Percentiles rank a stretch among this genome's conserved stretches.
These are phyloP conservation scores for Trichocladium uniseriatum DNA, from an alignment of 495 filamentous ascomycete genomes.

Conservation along the genomic window DNA sequence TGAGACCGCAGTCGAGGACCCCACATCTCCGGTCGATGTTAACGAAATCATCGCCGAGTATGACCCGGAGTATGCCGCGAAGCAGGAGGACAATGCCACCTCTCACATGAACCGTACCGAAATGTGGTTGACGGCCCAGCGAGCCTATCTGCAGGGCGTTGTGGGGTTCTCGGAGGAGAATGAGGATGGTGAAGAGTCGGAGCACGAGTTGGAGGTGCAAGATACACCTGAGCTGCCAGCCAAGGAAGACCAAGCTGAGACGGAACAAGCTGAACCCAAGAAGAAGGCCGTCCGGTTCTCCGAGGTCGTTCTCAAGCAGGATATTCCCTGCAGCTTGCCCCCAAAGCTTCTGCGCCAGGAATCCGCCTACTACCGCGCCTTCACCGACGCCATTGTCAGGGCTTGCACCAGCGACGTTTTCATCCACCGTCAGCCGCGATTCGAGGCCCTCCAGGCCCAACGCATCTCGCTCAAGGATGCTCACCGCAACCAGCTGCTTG, in stretches of 20 bases:
- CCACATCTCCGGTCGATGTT: constrained; percentile 31
- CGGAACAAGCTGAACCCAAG: constrained; percentile 26
- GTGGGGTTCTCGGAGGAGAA: constrained; percentile 40
- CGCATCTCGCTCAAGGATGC: constrained; percentile 55
- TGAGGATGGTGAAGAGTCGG: constrained; percentile 22
- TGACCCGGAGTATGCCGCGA: constrained; percentile 57
- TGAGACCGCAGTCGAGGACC: constrained; percentile 25
- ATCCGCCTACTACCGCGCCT: constrained; percentile 86
- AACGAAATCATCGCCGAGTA: constrained; percentile 54
- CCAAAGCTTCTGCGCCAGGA: constrained; percentile 50
- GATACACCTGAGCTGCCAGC: constrained; percentile 19
- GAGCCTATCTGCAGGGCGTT: constrained; percentile 65
- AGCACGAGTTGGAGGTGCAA: constrained; percentile 17
- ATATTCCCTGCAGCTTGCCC: constrained; percentile 34
- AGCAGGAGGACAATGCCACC: constrained; percentile 54
- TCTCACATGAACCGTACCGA: constrained; percentile 69
- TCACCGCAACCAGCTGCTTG: constrained; percentile 64
- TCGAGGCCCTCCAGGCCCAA: constrained; percentile 79
- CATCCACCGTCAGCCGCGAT: constrained; percentile 71
- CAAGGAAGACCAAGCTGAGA: constrained; percentile 22
- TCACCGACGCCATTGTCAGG: constrained; percentile 56
- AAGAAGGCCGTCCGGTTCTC: constrained; percentile 77
- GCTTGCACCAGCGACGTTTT: constrained; percentile 62
- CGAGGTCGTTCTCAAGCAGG: constrained; percentile 43
- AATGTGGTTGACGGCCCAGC: constrained; percentile 72